Evolutionary conservation across 305 asterid genomes (phyloP).

Genomic region (Fraxinus platypoda): DNA sequence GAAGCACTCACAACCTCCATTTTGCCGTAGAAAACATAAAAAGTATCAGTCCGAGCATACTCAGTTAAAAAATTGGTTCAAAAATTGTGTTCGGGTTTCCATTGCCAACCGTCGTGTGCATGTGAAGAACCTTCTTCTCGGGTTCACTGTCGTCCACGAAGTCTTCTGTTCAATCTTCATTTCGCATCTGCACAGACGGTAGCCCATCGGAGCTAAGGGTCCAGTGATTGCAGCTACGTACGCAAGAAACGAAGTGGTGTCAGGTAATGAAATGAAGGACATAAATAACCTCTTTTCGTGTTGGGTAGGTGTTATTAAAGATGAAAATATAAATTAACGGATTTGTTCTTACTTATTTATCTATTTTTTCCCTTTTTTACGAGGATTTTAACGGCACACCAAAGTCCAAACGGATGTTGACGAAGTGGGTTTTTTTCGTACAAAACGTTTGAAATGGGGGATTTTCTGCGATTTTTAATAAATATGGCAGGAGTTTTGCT

Average conservation of each 20-base stretch:
- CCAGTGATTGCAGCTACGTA: not conserved
- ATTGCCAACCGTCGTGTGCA: not conserved
- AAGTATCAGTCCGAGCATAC: too few species aligned
- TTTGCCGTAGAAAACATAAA: too few species aligned
- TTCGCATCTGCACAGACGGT: not conserved
- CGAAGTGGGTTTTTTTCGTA: not conserved
- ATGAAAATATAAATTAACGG: not conserved
- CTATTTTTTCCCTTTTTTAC: not conserved
- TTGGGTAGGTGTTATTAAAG: not conserved
- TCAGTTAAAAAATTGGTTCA: not conserved
- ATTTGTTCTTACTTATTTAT: not conserved
- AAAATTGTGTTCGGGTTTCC: not conserved
- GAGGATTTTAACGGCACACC: not conserved
- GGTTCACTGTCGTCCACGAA: not conserved
- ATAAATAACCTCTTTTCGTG: not conserved
- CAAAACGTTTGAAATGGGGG: not conserved
- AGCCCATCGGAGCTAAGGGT: not conserved
- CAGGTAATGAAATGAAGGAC: not conserved
- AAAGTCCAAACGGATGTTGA: not conserved
- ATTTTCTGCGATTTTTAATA: too few species aligned
- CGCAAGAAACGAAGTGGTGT: not conserved
- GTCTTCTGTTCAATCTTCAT: not conserved
- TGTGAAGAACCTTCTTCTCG: not conserved
- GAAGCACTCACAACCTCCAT: not conserved
- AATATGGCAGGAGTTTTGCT: too few species aligned